Evolutionary conservation across 257 asterid genomes (phyloP).

Genomic region (Ophiorrhiza pumila): DNA sequence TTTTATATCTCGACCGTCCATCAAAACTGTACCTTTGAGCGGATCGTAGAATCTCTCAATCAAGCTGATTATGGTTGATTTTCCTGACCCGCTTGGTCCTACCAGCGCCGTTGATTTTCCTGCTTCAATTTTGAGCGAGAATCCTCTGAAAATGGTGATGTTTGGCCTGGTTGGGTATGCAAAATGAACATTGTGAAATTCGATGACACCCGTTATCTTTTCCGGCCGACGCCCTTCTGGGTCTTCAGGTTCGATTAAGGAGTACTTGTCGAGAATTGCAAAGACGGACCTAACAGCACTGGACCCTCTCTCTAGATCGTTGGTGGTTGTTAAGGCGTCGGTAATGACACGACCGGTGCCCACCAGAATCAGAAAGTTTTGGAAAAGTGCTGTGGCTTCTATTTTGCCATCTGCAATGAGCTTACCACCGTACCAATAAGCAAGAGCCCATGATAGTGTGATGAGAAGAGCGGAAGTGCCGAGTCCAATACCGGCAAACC

Average conservation of each 20-base stretch:
- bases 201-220: conserved; percentile 46
- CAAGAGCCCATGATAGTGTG: conserved; percentile 69
- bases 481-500: conserved; percentile 81
- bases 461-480: conserved; percentile 73
- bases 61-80: conserved; percentile 65
- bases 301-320: conserved; percentile 67
- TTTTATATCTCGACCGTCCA: conserved; percentile 63
- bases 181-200: conserved; percentile 51
- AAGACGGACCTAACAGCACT: conserved; percentile 72
- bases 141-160: conserved; percentile 48
- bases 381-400: conserved; percentile 56
- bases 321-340: conserved; percentile 80
- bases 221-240: conserved; percentile 47
- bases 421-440: conserved; percentile 86
- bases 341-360: conserved; percentile 88
- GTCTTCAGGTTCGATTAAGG: conserved; percentile 71
- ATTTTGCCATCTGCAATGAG: conserved; percentile 54
- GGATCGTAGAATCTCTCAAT: conserved; percentile 81
- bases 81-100: conserved; percentile 87
- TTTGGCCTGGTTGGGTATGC: conserved; percentile 71
- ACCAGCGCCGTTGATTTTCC: conserved; percentile 79
- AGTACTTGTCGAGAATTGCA: conserved; percentile 55
- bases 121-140: conserved; percentile 56
- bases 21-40: conserved; percentile 43
- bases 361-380: conserved; percentile 66